phyloP scores from a whole-genome alignment of 2,329 filamentous ascomycete species.

The Colletotrichum spinosum region DNA sequence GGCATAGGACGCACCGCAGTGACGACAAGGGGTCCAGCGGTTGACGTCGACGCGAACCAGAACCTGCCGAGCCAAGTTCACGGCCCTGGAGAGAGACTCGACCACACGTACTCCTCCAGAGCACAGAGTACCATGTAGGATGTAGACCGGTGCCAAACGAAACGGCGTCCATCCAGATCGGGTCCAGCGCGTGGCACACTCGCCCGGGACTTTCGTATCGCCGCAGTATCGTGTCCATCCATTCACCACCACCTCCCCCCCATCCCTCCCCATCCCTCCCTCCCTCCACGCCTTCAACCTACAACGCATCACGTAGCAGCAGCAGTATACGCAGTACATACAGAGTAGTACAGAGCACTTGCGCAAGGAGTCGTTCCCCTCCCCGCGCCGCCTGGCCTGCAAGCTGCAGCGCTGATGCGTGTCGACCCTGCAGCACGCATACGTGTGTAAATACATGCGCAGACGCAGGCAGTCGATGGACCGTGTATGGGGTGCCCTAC shows the following conservation, averaged over 20 bases:
- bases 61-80: background rate
- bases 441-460: too few relatives aligned
- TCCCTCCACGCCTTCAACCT: too few relatives aligned
- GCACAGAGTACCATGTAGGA: background rate
- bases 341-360: too few relatives aligned
- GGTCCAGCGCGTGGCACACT: conserved; percentile 26
- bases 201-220: conserved; percentile 21
- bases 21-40: conserved; percentile 18
- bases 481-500: conserved; percentile 15
- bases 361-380: background rate
- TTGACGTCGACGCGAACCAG: background rate
- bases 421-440: conserved; percentile 24
- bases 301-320: too few relatives aligned
- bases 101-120: too few relatives aligned
- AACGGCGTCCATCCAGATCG: conserved; percentile 35
- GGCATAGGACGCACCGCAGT: conserved; percentile 14
- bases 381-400: conserved; percentile 5
- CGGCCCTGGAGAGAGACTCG: too few relatives aligned
- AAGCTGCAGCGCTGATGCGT: conserved; percentile 14
- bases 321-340: too few relatives aligned
- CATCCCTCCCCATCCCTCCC: too few relatives aligned
- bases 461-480: too few relatives aligned
- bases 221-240: background rate
- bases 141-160: conserved; percentile 25
- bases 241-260: too few relatives aligned